Evolutionary conservation across 78 protist genomes (phyloP), one percentile per base, ranked within the genome.

Genomic region (Dictyostelium purpureum): DNA sequence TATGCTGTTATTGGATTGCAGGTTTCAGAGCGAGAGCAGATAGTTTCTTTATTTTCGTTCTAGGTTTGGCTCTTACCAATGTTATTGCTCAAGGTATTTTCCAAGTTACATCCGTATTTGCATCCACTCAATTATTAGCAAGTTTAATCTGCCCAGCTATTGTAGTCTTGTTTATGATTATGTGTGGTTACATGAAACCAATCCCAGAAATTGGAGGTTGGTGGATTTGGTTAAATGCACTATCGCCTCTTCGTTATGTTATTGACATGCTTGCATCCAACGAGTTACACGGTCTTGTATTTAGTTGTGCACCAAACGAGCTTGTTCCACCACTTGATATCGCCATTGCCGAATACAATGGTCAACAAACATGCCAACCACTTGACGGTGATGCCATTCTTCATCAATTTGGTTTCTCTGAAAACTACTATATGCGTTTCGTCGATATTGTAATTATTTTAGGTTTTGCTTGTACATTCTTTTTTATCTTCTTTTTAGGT

Each of bases 1-100:
- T 52, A 2, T 69, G 61, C 16, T 79, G 88, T 52, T 90, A 90
- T 42, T 90, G 94, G 94, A 76, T 79, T 18, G 28, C 94, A n/a
- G 94, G 94, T 11, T 75, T 90, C 28, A 70, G 80, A 37, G 76
- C 80, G 33, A 57, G 82, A 12, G 92, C 80, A 2, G 92, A 85
- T 52, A 35, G 40, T 9, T 85, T 73, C 52, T 21, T 85, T 3
- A 66, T 85, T 0, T 85, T 85, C 31, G 40, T 85, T 11, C 6
- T 85, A 12, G 78, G 92, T 85, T 40, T 85, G 82, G 61, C 75
- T 6, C 45, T 85, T 16, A 73, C 76, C 1, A 85, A 85, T 73
- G 1, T 85, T 4, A 37, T 85, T 19, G 43, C 77, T 45, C 92
- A 85, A 57, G 92, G 83, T n/a, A 77, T 85, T n/a, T 85, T 85